Percentiles rank a stretch among this genome's conserved stretches.
Conservation (phyloP, 1,139 yeast species). For the Saccharomyces hybrid region DNA sequence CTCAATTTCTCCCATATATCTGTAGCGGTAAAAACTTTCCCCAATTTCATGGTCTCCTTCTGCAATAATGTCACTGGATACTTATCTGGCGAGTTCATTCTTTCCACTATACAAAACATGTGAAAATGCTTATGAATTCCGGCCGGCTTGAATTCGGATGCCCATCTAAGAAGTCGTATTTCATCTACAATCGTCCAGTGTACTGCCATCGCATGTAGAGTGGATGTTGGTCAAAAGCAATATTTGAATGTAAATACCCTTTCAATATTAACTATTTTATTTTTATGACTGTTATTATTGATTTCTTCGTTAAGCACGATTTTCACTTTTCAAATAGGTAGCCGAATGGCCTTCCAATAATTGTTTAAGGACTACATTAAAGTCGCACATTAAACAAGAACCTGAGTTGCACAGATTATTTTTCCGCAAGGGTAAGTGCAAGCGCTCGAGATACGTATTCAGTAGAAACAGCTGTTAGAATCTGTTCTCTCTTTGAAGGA, state of each 20-base stretch:
- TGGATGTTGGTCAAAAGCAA: neutral
- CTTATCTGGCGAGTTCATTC: conserved; percentile 38
- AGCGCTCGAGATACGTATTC: neutral
- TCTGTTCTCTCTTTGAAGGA: neutral
- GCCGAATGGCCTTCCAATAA: neutral
- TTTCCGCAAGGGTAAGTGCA: neutral
- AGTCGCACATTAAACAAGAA: neutral
- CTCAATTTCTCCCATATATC: conserved; percentile 56
- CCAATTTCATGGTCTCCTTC: conserved; percentile 24
- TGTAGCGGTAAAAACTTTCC: conserved; percentile 36
- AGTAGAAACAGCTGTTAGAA: neutral
- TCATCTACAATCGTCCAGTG: conserved; percentile 60
- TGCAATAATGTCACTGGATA: conserved; percentile 26
- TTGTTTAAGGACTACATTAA: neutral
- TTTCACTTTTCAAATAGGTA: neutral
- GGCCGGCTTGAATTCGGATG: conserved; percentile 63
- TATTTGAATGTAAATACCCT: neutral
- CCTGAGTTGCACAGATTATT: neutral
- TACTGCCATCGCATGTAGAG: conserved; percentile 22
- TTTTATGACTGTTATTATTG: neutral
- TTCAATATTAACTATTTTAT: neutral
- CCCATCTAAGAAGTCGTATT: conserved; percentile 53
- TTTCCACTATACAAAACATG: conserved; percentile 46
- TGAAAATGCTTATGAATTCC: conserved; percentile 49
- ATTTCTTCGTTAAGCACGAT: conserved; percentile 1